phyloP scores from a whole-genome alignment of 371 early-diverging fungal genomes.

The Choanephora cucurbitarum region DNA sequence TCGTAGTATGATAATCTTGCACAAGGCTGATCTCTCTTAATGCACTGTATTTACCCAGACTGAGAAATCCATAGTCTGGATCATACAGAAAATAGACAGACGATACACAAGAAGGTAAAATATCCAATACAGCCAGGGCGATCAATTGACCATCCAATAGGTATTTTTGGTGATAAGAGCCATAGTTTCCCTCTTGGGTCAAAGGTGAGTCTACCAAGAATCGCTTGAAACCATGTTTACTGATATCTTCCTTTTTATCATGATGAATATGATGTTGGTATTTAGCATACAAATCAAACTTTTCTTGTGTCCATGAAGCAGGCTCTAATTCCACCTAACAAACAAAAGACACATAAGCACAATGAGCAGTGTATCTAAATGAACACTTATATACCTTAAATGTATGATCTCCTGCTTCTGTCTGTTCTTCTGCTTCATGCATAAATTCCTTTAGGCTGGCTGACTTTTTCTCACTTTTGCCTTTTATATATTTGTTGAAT shows the following conservation, averaged over 20 bases:
- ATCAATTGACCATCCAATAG: slow-evolving; percentile 73
- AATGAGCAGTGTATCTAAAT: no score
- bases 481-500: slow-evolving; percentile 51
- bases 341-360: no score
- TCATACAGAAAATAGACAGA: slow-evolving; percentile 96
- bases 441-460: no score
- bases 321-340: slow-evolving; percentile 66
- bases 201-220: slow-evolving; percentile 85
- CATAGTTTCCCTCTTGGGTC: slow-evolving; percentile 41
- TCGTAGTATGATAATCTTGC: slow-evolving; percentile 30
- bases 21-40: slow-evolving; percentile 75
- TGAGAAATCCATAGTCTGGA: slow-evolving; percentile 70
- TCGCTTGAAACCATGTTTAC: slow-evolving; percentile 52
- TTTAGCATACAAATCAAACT: slow-evolving; percentile 71
- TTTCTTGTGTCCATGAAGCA: slow-evolving; percentile 71
- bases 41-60: slow-evolving; percentile 85
- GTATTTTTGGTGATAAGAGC: slow-evolving; percentile 90
- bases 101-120: slow-evolving; percentile 86
- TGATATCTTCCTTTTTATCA: slow-evolving; percentile 63
- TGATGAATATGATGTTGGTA: slow-evolving; percentile 85
- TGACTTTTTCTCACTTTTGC: background rate
- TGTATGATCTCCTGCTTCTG: slow-evolving; percentile 8
- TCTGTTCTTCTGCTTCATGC: no score
- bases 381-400: slow-evolving; percentile 14
- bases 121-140: slow-evolving; percentile 90